Conservation (phyloP, 2,329 filamentous ascomycete species). For the Fusarium denticulatum region DNA sequence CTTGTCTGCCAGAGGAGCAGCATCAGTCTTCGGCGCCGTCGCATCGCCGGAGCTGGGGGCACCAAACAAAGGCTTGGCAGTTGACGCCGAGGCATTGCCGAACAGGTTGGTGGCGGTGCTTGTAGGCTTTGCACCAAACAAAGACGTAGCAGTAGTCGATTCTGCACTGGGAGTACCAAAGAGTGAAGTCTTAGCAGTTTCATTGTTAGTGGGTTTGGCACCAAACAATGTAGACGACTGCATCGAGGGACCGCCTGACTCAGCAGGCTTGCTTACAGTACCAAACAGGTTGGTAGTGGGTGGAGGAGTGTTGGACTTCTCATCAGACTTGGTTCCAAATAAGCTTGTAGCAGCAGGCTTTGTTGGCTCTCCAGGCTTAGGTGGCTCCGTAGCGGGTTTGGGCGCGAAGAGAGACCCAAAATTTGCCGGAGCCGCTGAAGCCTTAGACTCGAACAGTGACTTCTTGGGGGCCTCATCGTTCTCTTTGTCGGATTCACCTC, state of each 20-base stretch:
- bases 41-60: slow-evolving; percentile 26
- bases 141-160: slow-evolving; percentile 25
- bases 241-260: slow-evolving; percentile 41
- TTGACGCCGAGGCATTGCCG: slow-evolving; percentile 39
- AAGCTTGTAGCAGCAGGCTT: slow-evolving; percentile 44
- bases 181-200: slow-evolving; percentile 40
- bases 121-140: slow-evolving; percentile 44
- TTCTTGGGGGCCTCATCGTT: slow-evolving; percentile 53
- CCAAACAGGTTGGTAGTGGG: slow-evolving; percentile 52
- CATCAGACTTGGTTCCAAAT: slow-evolving; percentile 51
- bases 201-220: slow-evolving; percentile 40
- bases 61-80: slow-evolving; percentile 46
- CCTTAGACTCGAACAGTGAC: slow-evolving; percentile 46
- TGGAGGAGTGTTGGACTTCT: slow-evolving; percentile 40
- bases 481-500: slow-evolving; percentile 57
- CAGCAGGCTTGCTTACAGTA: slow-evolving; percentile 45
- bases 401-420: slow-evolving; percentile 47
- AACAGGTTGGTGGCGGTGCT: slow-evolving; percentile 46
- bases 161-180: slow-evolving; percentile 45
- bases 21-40: slow-evolving; percentile 37
- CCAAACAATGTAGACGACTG: slow-evolving; percentile 50
- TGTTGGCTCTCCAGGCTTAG: slow-evolving; percentile 42
- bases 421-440: slow-evolving; percentile 43
- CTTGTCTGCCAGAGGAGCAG: slow-evolving; percentile 33
- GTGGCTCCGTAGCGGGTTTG: slow-evolving; percentile 46